These are phyloP conservation scores for Moniliophthora roreri DNA, from an alignment of 1,284 basidiomycete species.

Conservation along the genomic window DNA sequence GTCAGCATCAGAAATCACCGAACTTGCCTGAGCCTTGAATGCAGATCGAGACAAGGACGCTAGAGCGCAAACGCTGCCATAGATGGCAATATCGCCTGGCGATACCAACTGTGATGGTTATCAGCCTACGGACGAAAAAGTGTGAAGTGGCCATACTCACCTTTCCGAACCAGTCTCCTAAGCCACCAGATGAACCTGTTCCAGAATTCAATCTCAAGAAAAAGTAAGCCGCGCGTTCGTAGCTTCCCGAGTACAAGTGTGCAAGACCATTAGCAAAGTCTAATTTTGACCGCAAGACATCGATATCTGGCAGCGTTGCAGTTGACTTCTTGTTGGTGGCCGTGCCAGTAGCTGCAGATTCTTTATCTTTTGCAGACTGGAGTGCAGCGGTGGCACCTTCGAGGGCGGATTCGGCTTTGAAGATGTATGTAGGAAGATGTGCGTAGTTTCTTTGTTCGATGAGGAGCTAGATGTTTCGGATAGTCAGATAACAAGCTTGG, in stretches of 20 bases:
- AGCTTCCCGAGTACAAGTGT: constrained; percentile 66
- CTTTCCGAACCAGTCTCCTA: constrained; percentile 73
- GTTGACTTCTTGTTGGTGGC: constrained; percentile 40
- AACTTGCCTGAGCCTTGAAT: constrained; percentile 54
- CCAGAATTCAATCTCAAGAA: constrained; percentile 69
- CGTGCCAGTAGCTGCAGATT: constrained; percentile 25
- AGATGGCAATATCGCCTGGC: constrained; percentile 80
- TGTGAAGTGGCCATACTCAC: constrained; percentile 32
- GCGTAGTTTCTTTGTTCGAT: constrained; percentile 83
- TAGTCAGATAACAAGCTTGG: neutral
- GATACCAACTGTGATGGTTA: constrained; percentile 57
- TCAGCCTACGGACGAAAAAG: neutral
- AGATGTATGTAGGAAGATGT: constrained; percentile 83
- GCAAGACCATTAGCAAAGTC: constrained; percentile 77
- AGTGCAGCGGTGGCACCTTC: constrained; percentile 51
- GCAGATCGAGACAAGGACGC: constrained; percentile 68
- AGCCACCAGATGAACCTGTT: constrained; percentile 35
- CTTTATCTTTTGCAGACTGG: constrained; percentile 19
- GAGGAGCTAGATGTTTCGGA: constrained; percentile 51
- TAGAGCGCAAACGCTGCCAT: constrained; percentile 78
- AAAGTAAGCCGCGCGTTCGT: constrained; percentile 71
- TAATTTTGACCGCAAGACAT: constrained; percentile 73
- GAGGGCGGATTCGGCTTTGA: constrained; percentile 87
- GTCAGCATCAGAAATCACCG: neutral
- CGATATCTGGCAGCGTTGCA: constrained; percentile 43